Conservation (phyloP, 2,329 filamentous ascomycete species). For the Esteya vermicola region DNA sequence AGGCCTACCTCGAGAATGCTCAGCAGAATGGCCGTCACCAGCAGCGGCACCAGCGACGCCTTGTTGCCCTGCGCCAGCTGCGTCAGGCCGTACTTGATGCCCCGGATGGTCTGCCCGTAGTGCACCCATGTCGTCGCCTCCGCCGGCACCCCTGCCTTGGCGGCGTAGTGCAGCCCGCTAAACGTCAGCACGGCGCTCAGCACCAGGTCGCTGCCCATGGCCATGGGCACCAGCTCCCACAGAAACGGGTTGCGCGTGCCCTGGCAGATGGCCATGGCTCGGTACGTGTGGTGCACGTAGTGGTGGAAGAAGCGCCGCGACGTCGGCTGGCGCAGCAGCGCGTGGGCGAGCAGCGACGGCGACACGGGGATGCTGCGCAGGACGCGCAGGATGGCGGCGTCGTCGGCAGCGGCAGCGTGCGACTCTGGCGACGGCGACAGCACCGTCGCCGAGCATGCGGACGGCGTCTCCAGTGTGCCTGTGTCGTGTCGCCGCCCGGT, state of each 20-base stretch:
- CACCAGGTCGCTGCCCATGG: not conserved
- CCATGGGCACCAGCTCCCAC: conserved; percentile 1
- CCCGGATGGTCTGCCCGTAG: not conserved
- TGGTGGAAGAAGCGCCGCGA: conserved; percentile 1
- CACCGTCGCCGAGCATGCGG: no score
- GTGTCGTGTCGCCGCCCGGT: not conserved
- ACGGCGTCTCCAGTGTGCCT: not conserved
- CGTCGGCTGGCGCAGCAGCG: not conserved
- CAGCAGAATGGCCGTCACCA: not conserved
- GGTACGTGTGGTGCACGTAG: conserved; percentile 1
- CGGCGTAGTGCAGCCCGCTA: not conserved
- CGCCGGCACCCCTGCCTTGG: not conserved
- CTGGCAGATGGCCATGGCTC: conserved; percentile 1
- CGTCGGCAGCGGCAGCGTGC: not conserved
- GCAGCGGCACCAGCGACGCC: not conserved
- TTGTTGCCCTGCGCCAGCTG: not conserved
- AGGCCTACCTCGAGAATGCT: not conserved
- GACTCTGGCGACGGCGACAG: not conserved
- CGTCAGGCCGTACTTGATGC: not conserved
- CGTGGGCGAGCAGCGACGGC: not conserved
- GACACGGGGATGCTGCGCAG: not conserved
- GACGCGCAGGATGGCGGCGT: not conserved
- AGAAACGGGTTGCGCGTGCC: conserved; percentile 1
- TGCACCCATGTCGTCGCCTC: not conserved
- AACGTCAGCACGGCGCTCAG: not conserved